Base-by-base conservation (phyloP, 768 basidiomycete species). In the Favolaschia claudopus region DNA sequence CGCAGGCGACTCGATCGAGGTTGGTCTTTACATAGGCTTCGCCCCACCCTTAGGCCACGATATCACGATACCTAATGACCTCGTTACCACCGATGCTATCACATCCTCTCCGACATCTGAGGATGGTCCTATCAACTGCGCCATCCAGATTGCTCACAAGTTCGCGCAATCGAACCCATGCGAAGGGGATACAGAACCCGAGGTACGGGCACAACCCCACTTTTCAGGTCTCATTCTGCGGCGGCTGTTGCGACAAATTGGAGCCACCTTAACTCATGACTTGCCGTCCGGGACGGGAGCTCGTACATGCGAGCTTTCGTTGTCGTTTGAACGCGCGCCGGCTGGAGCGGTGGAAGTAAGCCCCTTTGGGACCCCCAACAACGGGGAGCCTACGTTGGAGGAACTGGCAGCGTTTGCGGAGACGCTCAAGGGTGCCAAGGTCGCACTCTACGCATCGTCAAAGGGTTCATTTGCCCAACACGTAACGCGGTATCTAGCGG, bases 381-480 rank as follows among this genome's bases (percentile, higher is more conserved):
- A 76, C 3, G 85, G 76, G 28, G 94, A 99, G 62, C 95, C 96
- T 1, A 88, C 89, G 5, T 71, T 97, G 20, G 85, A 88, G 47
- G 91, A 96, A 58, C 79, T 99, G 31, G 76, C 82, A 4, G 75
- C 82, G 13, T 99, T 99, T 74, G 87, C 89, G 8, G 93, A 94
- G 62, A 86, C 84, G 6, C 75, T 99, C 46, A 87, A 87, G 68
- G 93, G 95, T 14, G 93, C 89, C 74, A 89, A 85, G 65, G 96
- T 91, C 0, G 86, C 85, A 0, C 76, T 99, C 25, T 92, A 96
- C 69, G 93, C 96, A 7, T 89, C 86, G 67, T 84, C 93, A n/a
- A 86, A 84, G 62, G 92, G 93, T 36, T 85, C 89, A 3, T 99
- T 98, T 68, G 96, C 95, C 0, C 92, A 91, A 48, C 93, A 97